Evolutionary conservation across 2,329 filamentous ascomycete species (phyloP), one percentile per base, ranked within the genome.

Genomic region (Colletotrichum acutatum): DNA sequence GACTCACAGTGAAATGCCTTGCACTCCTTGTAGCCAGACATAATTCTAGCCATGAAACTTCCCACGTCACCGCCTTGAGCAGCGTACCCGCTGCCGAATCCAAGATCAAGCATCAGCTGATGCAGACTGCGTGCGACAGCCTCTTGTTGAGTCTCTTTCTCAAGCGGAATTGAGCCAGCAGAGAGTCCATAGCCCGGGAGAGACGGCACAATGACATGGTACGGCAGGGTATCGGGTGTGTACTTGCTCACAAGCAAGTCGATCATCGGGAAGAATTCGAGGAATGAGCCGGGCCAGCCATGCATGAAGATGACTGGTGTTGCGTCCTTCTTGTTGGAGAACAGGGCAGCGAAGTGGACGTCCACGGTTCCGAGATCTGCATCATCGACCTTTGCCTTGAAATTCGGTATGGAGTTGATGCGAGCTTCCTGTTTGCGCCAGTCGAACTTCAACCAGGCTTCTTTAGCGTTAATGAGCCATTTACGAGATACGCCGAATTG

Each of bases 1-100:
- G 1, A 62, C 67, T 66, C 9, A 72, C 71, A 26, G 34, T 83
- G 80, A 46, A 80, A 78, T 37, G 83, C 88, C 78, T 86, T 88
- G 78, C 87, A 90, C 58, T 84, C 83, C 0, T 83, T 77, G 59
- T 84, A 83, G 1, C 77, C 79, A 0, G 83, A 84, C 57, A 90
- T 77, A 0, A 83, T 74, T 14, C 87, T 79, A 0, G 83, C 79
- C 5, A 90, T 69, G 30, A 82, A 78, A 56, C 82, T 84, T 2
- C 88, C 87, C 2, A 91, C 81, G 75, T 92, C 90, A 4, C 90
- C 90, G 11, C 90, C 90, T 77, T 91, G 89, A 0, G 84, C 83
- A 8, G 90, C 78, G 74, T 91, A 91, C 2, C 86, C 86, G 1
- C 75, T 73, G 0, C 80, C 82, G 59, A 91, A 89, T 0, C 89